Evolutionary conservation across 179 eudicot genomes (phyloP).

Genomic region (Silene coronaria): DNA sequence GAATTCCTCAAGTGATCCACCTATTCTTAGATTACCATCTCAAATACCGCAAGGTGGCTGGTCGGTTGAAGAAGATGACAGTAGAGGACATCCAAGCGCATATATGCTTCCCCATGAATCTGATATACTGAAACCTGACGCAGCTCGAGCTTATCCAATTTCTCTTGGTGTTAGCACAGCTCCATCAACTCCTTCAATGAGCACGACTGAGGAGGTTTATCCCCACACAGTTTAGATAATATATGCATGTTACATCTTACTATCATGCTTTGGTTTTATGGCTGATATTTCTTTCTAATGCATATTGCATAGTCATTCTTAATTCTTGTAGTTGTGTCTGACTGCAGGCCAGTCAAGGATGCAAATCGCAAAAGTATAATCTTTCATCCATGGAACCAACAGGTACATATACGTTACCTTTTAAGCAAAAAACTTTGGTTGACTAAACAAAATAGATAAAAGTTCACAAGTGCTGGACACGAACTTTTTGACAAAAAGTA

Average conservation of each 20-base stretch:
- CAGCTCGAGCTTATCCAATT: constrained; percentile 34
- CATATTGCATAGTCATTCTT: constrained; percentile 8
- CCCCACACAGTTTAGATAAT: not conserved
- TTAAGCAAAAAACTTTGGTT: not conserved
- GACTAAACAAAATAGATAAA: not conserved
- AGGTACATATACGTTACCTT: constrained; percentile 28
- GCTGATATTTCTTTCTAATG: not conserved
- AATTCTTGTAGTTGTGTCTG: constrained; percentile 12
- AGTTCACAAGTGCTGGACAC: not conserved
- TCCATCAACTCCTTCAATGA: constrained; percentile 33
- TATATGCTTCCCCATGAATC: constrained; percentile 36
- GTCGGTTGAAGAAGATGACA: constrained; percentile 52
- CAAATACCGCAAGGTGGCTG: constrained; percentile 56
- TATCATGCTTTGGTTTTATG: not conserved
- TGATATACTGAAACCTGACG: constrained; percentile 43
- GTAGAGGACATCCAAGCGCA: constrained; percentile 32
- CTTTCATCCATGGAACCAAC: constrained; percentile 32
- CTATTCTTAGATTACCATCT: constrained; percentile 52
- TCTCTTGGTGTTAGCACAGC: constrained; percentile 29
- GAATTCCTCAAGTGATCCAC: constrained; percentile 51
- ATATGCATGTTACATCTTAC: not conserved
- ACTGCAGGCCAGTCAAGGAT: constrained; percentile 44
- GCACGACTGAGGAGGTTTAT: constrained; percentile 57
- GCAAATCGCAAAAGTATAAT: constrained; percentile 40
- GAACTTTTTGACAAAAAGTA: not conserved